Conservation (phyloP, 2,329 filamentous ascomycete genomes). For the Xylariaceae sp. region DNA sequence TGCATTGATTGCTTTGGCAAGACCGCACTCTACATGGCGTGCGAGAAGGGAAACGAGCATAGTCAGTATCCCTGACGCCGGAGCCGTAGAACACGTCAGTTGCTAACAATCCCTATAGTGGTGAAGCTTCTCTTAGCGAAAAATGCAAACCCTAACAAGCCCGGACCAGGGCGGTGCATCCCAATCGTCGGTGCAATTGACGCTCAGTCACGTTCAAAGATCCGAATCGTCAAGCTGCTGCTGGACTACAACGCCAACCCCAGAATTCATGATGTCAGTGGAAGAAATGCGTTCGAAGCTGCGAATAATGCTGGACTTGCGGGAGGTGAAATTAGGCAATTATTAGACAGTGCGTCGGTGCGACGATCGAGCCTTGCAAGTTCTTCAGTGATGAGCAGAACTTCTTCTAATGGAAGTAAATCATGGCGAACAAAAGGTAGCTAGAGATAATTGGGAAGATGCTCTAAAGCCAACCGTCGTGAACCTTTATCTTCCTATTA, state of each 20-base stretch:
- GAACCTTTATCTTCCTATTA: too few relatives aligned
- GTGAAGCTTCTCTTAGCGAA: conserved; percentile 20
- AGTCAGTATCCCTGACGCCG: conserved; percentile 11
- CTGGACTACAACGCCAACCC: conserved; percentile 21
- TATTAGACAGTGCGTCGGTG: conserved; percentile 11
- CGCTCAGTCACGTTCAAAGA: conserved; percentile 18
- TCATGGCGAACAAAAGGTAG: not conserved
- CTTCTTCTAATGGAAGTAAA: not conserved
- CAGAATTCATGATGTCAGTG: conserved; percentile 15
- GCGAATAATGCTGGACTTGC: conserved; percentile 21
- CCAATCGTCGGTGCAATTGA: conserved; percentile 22
- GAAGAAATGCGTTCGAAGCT: conserved; percentile 18
- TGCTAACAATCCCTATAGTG: conserved; percentile 13
- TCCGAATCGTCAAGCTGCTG: conserved; percentile 22
- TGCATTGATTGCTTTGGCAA: conserved; percentile 22
- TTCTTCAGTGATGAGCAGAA: not conserved
- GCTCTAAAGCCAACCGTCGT: too few relatives aligned
- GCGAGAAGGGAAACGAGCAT: conserved; percentile 26
- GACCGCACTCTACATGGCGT: conserved; percentile 29
- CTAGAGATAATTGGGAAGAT: too few relatives aligned
- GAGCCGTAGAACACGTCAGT: not conserved
- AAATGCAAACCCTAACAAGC: conserved; percentile 24
- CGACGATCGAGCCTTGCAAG: conserved; percentile 11
- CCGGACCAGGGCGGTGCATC: conserved; percentile 16
- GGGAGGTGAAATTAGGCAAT: conserved; percentile 16